Base-by-base conservation (phyloP, 208 protist species). In the Acanthamoeba castellanii region DNA sequence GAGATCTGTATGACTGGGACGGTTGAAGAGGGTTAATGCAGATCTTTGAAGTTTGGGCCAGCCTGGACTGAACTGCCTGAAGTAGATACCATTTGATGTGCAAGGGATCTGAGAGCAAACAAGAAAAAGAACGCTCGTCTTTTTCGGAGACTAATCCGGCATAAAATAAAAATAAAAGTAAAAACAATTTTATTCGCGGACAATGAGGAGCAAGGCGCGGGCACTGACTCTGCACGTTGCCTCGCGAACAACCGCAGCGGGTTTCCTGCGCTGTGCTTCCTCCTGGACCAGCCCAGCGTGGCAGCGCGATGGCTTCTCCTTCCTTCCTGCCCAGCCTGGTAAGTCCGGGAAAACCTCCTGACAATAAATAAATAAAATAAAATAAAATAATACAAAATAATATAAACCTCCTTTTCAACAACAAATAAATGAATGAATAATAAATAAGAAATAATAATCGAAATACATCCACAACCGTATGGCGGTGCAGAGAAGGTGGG, bases 1-100 rank as follows among this genome's bases (percentile, higher is more conserved):
- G 87, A 76, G 87, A 92, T 76, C 87, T 68, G 87, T 92, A 92
- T 0, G 87, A 92, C 87, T 92, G 37, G 6, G 61, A 25, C 20
- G 61, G 61, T 30, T n/a, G 27, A 32, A 32, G 7, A 11, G 16
- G 57, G 22, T 27, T 27, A 64, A 61, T 13, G 11, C 57, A 61
- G 13, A 64, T 64, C 14, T 64, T 64, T 27, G 22, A 3, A 68
- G 14, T 27, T 68, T 68, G 14, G 30, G 52, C 55, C 20, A 70
- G 11, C 3, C 7, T 11, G 27, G n/a, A 25, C 61, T 0, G n/a
- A 70, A 59, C 18, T 22, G 61, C 27, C 18, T 22, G 61, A 4
- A 47, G 8, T 47, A 0, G 45, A 59, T 59, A 59, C 55, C 55
- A 59, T 59, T 22, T 59, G 13, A 25, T 59, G 20, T 22, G 55